Evolutionary conservation across 2,329 filamentous ascomycete species (phyloP).

Genomic region (Xylariomycetidae sp.): DNA sequence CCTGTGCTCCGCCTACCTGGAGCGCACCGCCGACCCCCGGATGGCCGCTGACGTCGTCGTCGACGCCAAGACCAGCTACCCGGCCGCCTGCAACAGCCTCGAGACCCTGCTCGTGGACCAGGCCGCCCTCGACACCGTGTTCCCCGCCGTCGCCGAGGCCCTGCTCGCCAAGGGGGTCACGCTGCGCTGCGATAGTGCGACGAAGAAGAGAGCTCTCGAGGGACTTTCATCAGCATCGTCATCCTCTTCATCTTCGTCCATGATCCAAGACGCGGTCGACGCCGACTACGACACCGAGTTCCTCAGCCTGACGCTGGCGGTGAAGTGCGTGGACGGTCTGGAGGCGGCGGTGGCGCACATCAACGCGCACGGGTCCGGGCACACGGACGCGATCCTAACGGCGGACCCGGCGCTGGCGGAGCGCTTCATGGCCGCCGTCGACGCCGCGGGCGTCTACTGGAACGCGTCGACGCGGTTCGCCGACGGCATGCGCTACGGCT

Average conservation of each 20-base stretch:
- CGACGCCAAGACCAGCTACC: conserved; percentile 92
- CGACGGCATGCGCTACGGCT: conserved; percentile 95
- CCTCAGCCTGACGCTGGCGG: conserved; percentile 74
- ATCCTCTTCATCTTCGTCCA: conserved; percentile 28
- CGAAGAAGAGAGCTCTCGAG: conserved; percentile 52
- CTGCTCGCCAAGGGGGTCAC: conserved; percentile 73
- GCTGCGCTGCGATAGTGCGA: conserved; percentile 71
- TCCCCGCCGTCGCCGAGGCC: conserved; percentile 69
- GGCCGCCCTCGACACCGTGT: conserved; percentile 58
- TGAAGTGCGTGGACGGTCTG: conserved; percentile 70
- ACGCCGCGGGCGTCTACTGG: conserved; percentile 93
- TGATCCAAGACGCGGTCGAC: conserved; percentile 61
- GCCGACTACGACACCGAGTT: conserved; percentile 86
- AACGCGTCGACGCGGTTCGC: conserved; percentile 93
- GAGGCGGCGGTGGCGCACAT: conserved; percentile 80
- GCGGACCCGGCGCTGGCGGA: conserved; percentile 63
- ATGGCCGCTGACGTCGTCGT: conserved; percentile 74
- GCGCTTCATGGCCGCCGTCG: conserved; percentile 77
- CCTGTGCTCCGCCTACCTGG: conserved; percentile 81
- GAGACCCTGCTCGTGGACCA: conserved; percentile 87
- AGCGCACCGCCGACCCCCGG: conserved; percentile 66
- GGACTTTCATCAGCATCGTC: no score
- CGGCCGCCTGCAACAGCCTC: conserved; percentile 91
- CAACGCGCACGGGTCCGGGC: conserved; percentile 86
- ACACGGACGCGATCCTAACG: conserved; percentile 90